phyloP scores from a whole-genome alignment of 2,329 filamentous ascomycete species.

The Calonectria fujianensis region DNA sequence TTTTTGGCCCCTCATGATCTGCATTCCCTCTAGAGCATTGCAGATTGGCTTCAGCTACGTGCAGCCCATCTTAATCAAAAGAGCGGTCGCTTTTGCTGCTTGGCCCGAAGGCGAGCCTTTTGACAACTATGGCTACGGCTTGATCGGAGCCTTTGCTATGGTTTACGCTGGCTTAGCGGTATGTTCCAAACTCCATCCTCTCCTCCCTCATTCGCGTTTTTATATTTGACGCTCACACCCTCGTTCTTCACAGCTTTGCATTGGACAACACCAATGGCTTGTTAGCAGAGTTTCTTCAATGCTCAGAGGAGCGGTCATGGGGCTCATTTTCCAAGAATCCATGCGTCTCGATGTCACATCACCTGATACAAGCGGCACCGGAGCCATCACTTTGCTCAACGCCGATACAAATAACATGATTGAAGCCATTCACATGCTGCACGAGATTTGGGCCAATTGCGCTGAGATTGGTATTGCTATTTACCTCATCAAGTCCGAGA shows the following conservation, averaged over 20 bases:
- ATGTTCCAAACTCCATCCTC: background rate
- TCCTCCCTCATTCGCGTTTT: background rate
- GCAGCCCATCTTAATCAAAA: slow-evolving; percentile 54
- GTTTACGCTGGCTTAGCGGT: slow-evolving; percentile 55
- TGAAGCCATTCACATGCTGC: slow-evolving; percentile 44
- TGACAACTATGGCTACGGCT: slow-evolving; percentile 51
- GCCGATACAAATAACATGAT: slow-evolving; percentile 55
- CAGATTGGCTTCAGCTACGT: slow-evolving; percentile 54
- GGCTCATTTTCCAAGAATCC: slow-evolving; percentile 54
- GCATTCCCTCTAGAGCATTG: slow-evolving; percentile 46
- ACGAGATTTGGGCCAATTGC: slow-evolving; percentile 51
- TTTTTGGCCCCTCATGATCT: slow-evolving; percentile 35
- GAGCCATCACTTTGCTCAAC: slow-evolving; percentile 54
- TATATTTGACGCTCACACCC: background rate
- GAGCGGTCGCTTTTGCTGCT: slow-evolving; percentile 45
- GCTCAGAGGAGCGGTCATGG: slow-evolving; percentile 54
- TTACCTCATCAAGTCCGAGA: slow-evolving; percentile 57
- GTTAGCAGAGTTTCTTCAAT: slow-evolving; percentile 51
- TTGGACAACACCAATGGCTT: slow-evolving; percentile 51
- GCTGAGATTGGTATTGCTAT: slow-evolving; percentile 55
- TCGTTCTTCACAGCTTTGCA: slow-evolving; percentile 43
- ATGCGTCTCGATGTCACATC: slow-evolving; percentile 46
- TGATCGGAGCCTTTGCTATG: slow-evolving; percentile 55
- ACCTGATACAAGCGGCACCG: slow-evolving; percentile 45
- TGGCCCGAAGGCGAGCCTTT: slow-evolving; percentile 46